phyloP scores from a whole-genome alignment of 1,139 yeast species.

The Meyerozyma athensensis region DNA sequence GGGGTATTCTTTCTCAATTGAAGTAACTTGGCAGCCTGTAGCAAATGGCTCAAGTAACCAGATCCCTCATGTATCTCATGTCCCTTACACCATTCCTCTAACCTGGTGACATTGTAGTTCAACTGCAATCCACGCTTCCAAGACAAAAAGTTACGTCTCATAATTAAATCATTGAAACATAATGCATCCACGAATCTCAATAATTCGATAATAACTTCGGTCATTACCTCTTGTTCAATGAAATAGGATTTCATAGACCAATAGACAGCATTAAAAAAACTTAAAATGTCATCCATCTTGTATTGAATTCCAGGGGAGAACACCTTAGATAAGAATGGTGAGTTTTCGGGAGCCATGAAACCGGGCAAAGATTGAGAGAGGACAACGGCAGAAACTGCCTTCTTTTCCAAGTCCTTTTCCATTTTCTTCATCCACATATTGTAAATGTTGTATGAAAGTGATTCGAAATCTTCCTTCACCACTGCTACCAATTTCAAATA shows the following conservation, averaged over 20 bases:
- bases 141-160: constrained; percentile 91
- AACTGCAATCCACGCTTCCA: constrained; percentile 98
- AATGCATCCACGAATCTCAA: constrained; percentile 86
- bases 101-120: constrained; percentile 91
- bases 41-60: constrained; percentile 78
- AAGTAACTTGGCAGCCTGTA: constrained; percentile 90
- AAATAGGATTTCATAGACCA: constrained; percentile 94
- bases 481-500: constrained; percentile 86
- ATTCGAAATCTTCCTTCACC: constrained; percentile 91
- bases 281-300: constrained; percentile 92
- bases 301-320: constrained; percentile 70
- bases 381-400: constrained; percentile 90
- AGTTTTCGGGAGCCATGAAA: constrained; percentile 82
- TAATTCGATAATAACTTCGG: constrained; percentile 80
- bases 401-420: constrained; percentile 86
- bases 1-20: constrained; percentile 88
- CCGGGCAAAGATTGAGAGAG: constrained; percentile 95
- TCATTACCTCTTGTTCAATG: constrained; percentile 79
- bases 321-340: constrained; percentile 81
- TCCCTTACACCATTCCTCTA: constrained; percentile 98
- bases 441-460: constrained; percentile 87
- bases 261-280: constrained; percentile 84
- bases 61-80: constrained; percentile 91
- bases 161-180: constrained; percentile 91
- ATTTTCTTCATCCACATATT: constrained; percentile 97